phyloP scores from a whole-genome alignment of 805 yeast species.

The Saccharomyces mikatae region DNA sequence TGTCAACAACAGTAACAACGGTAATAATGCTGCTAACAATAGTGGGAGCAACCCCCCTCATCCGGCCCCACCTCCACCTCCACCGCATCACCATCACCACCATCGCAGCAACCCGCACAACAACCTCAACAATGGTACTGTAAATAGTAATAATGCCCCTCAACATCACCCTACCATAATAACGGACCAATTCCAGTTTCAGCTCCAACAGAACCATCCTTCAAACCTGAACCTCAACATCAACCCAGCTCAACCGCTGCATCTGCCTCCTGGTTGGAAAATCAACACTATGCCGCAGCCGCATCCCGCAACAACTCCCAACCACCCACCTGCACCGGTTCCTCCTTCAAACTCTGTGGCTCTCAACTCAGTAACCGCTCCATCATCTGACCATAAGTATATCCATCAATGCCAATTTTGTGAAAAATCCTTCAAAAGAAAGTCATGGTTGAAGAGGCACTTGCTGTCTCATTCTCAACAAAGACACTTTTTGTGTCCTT shows the following conservation, averaged over 20 bases:
- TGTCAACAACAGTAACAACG: background rate
- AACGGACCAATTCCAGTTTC: background rate
- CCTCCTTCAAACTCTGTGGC: background rate
- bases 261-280: background rate
- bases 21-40: background rate
- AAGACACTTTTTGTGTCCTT: constrained; percentile 24
- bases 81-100: background rate
- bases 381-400: background rate
- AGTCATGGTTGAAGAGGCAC: constrained; percentile 29
- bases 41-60: background rate
- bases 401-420: constrained; percentile 26
- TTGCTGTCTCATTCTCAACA: constrained; percentile 23
- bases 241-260: background rate
- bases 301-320: background rate
- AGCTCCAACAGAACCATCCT: background rate
- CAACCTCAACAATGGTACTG: background rate
- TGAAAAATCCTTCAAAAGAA: constrained; percentile 25
- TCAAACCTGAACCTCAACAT: background rate
- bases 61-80: background rate
- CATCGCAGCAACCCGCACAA: background rate
- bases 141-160: background rate
- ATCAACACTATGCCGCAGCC: background rate
- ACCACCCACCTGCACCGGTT: background rate
- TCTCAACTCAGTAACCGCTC: background rate
- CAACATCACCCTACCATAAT: background rate